Evolutionary conservation across 1,284 basidiomycete genomes (phyloP).

Genomic region (Schizophyllum amplum): DNA sequence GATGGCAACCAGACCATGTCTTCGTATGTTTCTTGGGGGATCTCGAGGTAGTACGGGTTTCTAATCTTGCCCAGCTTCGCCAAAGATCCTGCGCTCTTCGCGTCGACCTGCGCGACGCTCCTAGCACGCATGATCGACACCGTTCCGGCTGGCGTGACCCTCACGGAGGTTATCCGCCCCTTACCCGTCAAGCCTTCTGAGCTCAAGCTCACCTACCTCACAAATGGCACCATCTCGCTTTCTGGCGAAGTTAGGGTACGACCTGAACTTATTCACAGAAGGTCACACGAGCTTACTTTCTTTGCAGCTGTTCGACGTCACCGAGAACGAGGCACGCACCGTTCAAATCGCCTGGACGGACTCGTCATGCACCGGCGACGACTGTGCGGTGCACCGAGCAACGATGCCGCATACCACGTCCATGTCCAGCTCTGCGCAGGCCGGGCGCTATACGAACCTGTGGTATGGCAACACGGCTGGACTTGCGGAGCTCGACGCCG

Average conservation of each 20-base stretch:
- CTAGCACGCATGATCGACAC: slow-evolving; percentile 13
- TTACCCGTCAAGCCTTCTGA: slow-evolving; percentile 11
- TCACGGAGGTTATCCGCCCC: slow-evolving; percentile 10
- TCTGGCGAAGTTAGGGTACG: slow-evolving; percentile 12
- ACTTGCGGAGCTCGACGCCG: slow-evolving; percentile 1
- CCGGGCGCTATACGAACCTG: background rate
- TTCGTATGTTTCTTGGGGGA: background rate
- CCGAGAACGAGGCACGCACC: slow-evolving; percentile 1
- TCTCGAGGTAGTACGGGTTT: background rate
- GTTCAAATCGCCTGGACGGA: slow-evolving; percentile 13
- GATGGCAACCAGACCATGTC: slow-evolving; percentile 31
- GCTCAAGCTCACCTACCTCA: slow-evolving; percentile 8
- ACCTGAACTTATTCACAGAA: slow-evolving; percentile 1
- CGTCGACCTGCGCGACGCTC: slow-evolving; percentile 8
- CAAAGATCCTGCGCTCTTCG: slow-evolving; percentile 7
- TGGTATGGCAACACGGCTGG: background rate
- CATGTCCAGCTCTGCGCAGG: background rate
- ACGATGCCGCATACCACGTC: slow-evolving; percentile 1
- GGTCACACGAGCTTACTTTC: background rate
- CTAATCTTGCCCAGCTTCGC: slow-evolving; percentile 1
- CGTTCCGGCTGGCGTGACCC: slow-evolving; percentile 8
- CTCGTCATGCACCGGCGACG: slow-evolving; percentile 8
- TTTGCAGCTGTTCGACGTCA: slow-evolving; percentile 6
- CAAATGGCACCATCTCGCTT: slow-evolving; percentile 4
- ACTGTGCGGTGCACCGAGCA: slow-evolving; percentile 9